These are phyloP conservation scores for Eimeria sp. DNA, from an alignment of 169 alveolate genomes.

Conservation along the genomic window DNA sequence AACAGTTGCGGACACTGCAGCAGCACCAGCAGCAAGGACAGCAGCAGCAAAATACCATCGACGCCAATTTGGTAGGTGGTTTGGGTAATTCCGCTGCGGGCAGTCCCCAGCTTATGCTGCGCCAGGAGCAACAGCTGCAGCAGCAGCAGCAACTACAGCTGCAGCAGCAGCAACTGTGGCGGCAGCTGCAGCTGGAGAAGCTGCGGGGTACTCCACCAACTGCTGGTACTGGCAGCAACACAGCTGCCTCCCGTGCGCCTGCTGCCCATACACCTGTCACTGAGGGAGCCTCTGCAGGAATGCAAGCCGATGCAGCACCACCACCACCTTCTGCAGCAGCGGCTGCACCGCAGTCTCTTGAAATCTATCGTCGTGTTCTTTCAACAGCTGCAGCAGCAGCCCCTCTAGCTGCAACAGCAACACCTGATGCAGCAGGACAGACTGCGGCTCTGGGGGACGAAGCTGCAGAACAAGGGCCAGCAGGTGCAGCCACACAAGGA, in stretches of 20 bases:
- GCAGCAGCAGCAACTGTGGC: constrained; percentile 35
- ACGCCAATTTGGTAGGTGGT: neutral
- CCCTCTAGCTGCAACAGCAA: neutral
- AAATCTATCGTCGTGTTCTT: neutral
- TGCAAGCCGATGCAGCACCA: constrained; percentile 7
- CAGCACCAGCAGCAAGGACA: constrained; percentile 9
- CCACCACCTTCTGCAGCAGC: neutral
- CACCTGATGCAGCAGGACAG: neutral
- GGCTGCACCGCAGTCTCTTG: neutral
- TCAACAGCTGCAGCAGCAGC: constrained; percentile 12
- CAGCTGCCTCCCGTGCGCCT: neutral
- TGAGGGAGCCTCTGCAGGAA: constrained; percentile 1
- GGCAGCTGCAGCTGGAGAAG: constrained; percentile 55
- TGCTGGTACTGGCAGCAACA: neutral
- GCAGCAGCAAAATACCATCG: neutral
- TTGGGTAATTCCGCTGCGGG: constrained; percentile 17
- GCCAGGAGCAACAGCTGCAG: constrained; percentile 31
- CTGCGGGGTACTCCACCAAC: constrained; percentile 1
- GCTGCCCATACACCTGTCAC: neutral
- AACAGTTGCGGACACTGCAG: neutral
- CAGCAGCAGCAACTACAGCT: constrained; percentile 60
- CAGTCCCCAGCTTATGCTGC: constrained; percentile 5
- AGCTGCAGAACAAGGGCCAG: neutral
- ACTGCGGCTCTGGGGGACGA: neutral
- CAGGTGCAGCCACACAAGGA: constrained; percentile 20